Evolutionary conservation across 306 rosid species (phyloP).

Genomic region (Cucurbita ficifolia): DNA sequence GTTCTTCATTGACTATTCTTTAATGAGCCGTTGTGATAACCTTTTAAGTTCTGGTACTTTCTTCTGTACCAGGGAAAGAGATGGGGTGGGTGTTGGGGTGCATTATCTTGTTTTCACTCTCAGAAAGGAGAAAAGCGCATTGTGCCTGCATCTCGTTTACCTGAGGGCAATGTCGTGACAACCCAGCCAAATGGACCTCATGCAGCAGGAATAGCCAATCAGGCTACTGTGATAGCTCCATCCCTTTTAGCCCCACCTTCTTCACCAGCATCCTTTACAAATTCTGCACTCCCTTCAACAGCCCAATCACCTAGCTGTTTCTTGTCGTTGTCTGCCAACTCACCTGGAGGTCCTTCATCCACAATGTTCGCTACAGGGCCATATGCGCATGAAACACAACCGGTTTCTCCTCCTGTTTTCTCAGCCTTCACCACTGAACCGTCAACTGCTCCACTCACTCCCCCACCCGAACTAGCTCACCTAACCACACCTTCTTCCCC

Average conservation of each 20-base stretch:
- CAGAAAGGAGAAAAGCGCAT: slow-evolving; percentile 95
- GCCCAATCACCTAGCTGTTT: slow-evolving; percentile 81
- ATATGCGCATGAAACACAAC: slow-evolving; percentile 84
- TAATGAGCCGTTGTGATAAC: background rate
- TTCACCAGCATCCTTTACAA: slow-evolving; percentile 89
- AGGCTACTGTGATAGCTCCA: slow-evolving; percentile 63
- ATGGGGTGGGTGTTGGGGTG: slow-evolving; percentile 97
- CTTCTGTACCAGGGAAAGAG: slow-evolving; percentile 66
- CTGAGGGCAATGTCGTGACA: slow-evolving; percentile 57
- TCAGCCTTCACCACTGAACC: slow-evolving; percentile 98
- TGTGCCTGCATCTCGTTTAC: slow-evolving; percentile 76
- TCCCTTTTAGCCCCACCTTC: slow-evolving; percentile 96
- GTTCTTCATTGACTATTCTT: background rate
- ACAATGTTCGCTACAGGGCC: slow-evolving; percentile 91
- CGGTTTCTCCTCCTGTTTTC: slow-evolving; percentile 94
- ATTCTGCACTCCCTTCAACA: slow-evolving; percentile 90
- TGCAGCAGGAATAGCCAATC: slow-evolving; percentile 50
- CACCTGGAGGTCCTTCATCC: slow-evolving; percentile 97
- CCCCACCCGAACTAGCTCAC: slow-evolving; percentile 98
- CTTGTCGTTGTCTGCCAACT: slow-evolving; percentile 77
- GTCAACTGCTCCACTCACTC: slow-evolving; percentile 94
- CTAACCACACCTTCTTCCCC: slow-evolving; percentile 98
- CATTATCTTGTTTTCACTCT: slow-evolving; percentile 72
- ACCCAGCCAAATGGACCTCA: slow-evolving; percentile 76
- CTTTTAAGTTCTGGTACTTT: slow-evolving; percentile 6